These are phyloP conservation scores for Ramaria sp. DNA, from an alignment of 768 basidiomycete species.

Conservation along the genomic window DNA sequence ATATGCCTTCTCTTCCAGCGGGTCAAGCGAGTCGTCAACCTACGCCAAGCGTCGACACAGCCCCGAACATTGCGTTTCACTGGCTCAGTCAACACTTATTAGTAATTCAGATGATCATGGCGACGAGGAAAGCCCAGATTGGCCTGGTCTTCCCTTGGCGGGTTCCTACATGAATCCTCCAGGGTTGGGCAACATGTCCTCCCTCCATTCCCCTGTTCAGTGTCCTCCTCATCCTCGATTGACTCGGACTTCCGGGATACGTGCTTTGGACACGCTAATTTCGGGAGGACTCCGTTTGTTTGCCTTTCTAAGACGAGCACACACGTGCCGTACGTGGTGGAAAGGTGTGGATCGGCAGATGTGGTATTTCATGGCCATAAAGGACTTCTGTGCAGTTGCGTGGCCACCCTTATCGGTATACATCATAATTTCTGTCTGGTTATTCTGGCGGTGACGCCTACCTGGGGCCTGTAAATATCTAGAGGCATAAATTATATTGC, in stretches of 20 bases:
- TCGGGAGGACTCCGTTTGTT: too few relatives aligned
- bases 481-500: background rate
- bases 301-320: too few relatives aligned
- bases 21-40: background rate
- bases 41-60: background rate
- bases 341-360: background rate
- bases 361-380: background rate
- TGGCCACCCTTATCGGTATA: background rate
- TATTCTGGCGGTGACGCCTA: background rate
- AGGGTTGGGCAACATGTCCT: background rate
- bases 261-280: too few relatives aligned
- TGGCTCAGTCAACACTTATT: too few relatives aligned
- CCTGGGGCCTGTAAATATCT: background rate
- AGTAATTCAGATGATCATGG: too few relatives aligned
- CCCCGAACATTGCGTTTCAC: background rate
- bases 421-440: background rate
- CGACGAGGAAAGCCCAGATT: too few relatives aligned
- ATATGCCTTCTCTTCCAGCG: background rate
- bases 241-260: too few relatives aligned
- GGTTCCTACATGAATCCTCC: too few relatives aligned
- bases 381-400: background rate
- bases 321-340: too few relatives aligned
- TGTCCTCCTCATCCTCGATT: background rate
- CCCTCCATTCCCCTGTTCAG: background rate
- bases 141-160: too few relatives aligned